Evolutionary conservation across 768 basidiomycete genomes (phyloP), one percentile per base, ranked within the genome.

Genomic region (Russula sp.): DNA sequence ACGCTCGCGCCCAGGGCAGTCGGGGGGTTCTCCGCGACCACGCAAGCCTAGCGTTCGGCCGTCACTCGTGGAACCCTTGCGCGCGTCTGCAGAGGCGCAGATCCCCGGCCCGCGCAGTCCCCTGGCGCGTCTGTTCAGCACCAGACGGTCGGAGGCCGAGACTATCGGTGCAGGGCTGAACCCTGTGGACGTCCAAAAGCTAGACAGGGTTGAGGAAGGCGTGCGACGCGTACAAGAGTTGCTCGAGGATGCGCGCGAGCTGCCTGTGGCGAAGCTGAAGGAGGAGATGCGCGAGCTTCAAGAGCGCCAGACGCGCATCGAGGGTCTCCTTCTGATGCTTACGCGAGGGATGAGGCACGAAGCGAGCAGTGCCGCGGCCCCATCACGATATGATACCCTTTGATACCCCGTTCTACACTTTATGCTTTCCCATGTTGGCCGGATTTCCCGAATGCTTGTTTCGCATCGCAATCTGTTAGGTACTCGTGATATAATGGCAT

Each of bases 261-360:
- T 89, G 65, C 89, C 90, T 7, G 81, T 90, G 20, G 78, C 81
- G 40, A 80, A 74, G 65, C 75, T 94, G 42, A 87, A 83, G 73
- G 86, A 87, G 2, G 89, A 93, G 72, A 87, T 94, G 82, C 89
- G 85, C 71, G 91, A 92, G 70, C 73, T 92, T 34, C 88, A 89
- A 72, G 74, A 89, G 61, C 85, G 87, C 51, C 89, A 91, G 75
- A 84, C 84, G 18, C 81, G 89, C 42, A 92, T 92, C 65, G 89
- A 92, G 73, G 82, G 81, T 55, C 75, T 92, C 48, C 68, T 92
- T 47, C 71, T 90, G 56, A 82, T 81, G 74, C 77, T 92, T 64
- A 89, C 88, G 7, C 77, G 86, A 49, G 83, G 83, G 0, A 83
- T 84, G 83, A 76, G 86, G 63, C 82, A 75, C 61, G 75, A 76